Percentiles rank a stretch among this genome's conserved stretches.
phyloP scores from a whole-genome alignment of 2,329 filamentous ascomycete genomes.

The Sarocladium strictum region DNA sequence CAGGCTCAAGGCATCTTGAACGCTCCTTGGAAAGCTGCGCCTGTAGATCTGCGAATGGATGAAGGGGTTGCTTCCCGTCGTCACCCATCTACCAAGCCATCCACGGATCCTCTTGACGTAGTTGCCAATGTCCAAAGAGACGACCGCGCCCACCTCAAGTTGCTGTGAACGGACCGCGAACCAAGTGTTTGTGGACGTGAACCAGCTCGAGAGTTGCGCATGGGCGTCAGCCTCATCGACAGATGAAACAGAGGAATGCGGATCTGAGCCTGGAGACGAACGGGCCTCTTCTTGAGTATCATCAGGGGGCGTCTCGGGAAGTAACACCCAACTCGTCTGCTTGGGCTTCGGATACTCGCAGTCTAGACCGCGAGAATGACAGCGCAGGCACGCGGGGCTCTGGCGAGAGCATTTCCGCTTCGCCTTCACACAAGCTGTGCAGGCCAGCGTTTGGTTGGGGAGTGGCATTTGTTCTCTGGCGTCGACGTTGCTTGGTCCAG shows the following conservation, averaged over 20 bases:
- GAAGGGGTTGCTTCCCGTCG: neutral
- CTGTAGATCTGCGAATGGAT: constrained; percentile 11
- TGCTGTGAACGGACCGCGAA: neutral
- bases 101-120: neutral
- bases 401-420: neutral
- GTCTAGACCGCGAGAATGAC: neutral
- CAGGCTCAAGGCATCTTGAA: neutral
- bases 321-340: neutral
- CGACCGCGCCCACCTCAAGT: neutral
- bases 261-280: neutral
- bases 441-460: neutral
- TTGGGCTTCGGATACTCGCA: neutral
- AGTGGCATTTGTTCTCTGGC: neutral
- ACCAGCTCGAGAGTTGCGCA: neutral
- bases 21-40: neutral
- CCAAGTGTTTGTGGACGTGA: neutral
- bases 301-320: neutral
- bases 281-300: neutral
- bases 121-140: neutral
- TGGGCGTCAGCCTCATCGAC: neutral
- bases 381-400: neutral
- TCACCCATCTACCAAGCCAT: neutral
- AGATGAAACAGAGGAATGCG: neutral
- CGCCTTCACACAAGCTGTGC: neutral
- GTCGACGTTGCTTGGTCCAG: no score